Base-by-base conservation (phyloP, 108 stramenopile genomes). In the Cyclotella atomus region DNA sequence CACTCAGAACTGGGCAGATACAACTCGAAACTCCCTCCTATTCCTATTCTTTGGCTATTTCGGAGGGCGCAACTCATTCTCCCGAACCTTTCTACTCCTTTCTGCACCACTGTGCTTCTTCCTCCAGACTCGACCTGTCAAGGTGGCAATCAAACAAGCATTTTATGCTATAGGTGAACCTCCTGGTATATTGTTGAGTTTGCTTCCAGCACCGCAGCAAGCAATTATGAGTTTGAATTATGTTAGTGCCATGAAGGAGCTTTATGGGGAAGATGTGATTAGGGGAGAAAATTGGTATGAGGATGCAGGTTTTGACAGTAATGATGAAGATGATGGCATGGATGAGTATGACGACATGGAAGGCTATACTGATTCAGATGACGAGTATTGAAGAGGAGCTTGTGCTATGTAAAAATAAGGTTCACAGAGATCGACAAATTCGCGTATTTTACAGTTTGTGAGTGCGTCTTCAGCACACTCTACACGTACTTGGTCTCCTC, bases 21-120 rank as follows among this genome's bases (percentile, higher is more conserved):
- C 94, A 10, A 85, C 89, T 21, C 88, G 90, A 8, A 89, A 83
- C 75, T 89, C 80, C 56, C 68, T 90, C 21, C 79, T 95, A 32
- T 91, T 92, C 66, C 76, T 95, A 49, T 91, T 95, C 76, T 89
- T 92, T 59, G 94, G 94, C 8, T 88, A 83, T 50, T 92, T 95
- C 68, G 94, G 94, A 21, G 91, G 91, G 0, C 85, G 85, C n/a
- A 85, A 85, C 53, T 76, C 79, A 57, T 63, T 89, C 25, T 88
- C 85, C 44, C 72, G 88, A 10, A 57, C 71, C 10, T 75, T 91
- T 30, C 28, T 95, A 55, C 66, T 91, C 24, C 72, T 89, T 52
- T 79, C 84, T 5, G 90, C 91, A 21, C 94, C 94, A 1, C 34
- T 87, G 21, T 91, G 88, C 59, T 91, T 95, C 54, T 34, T 91